A percentile compares a stretch with the other conserved stretches of the same genome.
Conservation (phyloP, 2,329 filamentous ascomycete genomes). For the Elsinoe necatrix region DNA sequence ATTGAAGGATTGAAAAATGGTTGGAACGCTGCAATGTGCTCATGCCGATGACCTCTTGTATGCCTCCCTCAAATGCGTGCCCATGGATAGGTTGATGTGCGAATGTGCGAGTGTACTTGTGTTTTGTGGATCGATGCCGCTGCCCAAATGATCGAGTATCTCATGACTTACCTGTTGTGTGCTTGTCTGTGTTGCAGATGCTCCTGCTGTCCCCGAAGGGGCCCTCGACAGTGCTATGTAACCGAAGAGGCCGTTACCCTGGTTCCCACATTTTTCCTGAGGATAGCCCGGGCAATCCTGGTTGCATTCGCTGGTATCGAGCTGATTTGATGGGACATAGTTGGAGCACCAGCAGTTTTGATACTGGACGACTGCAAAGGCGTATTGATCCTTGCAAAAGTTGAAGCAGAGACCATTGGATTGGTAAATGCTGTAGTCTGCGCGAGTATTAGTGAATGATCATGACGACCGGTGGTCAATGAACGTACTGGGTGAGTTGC, state of each 20-base stretch:
- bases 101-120: neutral
- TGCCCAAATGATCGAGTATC: neutral
- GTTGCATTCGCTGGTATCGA: conserved; percentile 44
- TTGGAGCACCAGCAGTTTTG: conserved; percentile 68
- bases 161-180: conserved; percentile 4
- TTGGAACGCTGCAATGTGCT: neutral
- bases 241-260: conserved; percentile 46
- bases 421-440: conserved; percentile 41
- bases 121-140: neutral
- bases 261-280: conserved; percentile 56
- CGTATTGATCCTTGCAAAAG: conserved; percentile 50
- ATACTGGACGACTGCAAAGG: conserved; percentile 60
- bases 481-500: conserved; percentile 30
- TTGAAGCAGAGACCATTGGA: conserved; percentile 61
- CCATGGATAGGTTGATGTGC: neutral
- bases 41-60: neutral
- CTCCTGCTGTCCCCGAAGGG: conserved; percentile 51
- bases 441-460: neutral
- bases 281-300: conserved; percentile 60
- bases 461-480: neutral
- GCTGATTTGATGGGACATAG: conserved; percentile 47
- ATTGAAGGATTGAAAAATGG: neutral
- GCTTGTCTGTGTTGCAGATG: conserved; percentile 23
- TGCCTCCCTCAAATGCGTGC: neutral
- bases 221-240: conserved; percentile 51